Evolutionary conservation across 768 basidiomycete genomes (phyloP), one percentile per base, ranked within the genome.

Genomic region (Suillus alpinus): DNA sequence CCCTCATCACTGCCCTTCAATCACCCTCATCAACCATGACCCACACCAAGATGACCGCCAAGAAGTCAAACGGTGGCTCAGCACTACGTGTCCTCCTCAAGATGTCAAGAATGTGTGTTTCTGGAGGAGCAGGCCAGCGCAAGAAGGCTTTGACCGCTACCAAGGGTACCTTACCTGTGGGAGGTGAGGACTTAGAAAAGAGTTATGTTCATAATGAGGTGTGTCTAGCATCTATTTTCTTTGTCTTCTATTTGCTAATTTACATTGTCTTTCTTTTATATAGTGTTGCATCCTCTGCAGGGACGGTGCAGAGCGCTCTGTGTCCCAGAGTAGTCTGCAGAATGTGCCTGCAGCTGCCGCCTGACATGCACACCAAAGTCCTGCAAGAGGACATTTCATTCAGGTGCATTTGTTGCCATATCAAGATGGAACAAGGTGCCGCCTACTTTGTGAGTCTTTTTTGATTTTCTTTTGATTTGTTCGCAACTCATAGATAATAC

Each of bases 391-490:
- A 23, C 37, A 16, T 56, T 14, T 29, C 23, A 6, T 56, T 56
- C 18, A 3, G 20, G 16, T 56, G 39, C 12, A 29, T 56, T 1
- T 40, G 37, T 31, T 56, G 39, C 14, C 39, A 56, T 7, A 10
- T 34, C 4, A 34, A 40, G 23, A 26, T 36, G 37, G 13, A 41
- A 7, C 13, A 41, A 29, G 2, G 5, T 1, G 3, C 23, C 31
- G 6, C 26, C 37, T 56, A 56, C 56, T 39, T 57, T 23, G 56
- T 57, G 23, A 57, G 39, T 57, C n/a, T n/a, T n/a, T 29, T 29
- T 31, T 31, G n/a, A 16, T 20, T 16, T 23, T 43, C 4, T 20
- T 43, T 43, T 20, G 5, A 12, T 26, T 47, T 47, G 46, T 47
- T 47, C 14, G 6, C 8, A 1, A 13, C 46, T 47, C 23, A 47